A percentile compares a stretch with the other conserved stretches of the same genome.
These are phyloP conservation scores for Thermomyces lanuginosus DNA, from an alignment of 2,329 filamentous ascomycete species.

Conservation along the genomic window DNA sequence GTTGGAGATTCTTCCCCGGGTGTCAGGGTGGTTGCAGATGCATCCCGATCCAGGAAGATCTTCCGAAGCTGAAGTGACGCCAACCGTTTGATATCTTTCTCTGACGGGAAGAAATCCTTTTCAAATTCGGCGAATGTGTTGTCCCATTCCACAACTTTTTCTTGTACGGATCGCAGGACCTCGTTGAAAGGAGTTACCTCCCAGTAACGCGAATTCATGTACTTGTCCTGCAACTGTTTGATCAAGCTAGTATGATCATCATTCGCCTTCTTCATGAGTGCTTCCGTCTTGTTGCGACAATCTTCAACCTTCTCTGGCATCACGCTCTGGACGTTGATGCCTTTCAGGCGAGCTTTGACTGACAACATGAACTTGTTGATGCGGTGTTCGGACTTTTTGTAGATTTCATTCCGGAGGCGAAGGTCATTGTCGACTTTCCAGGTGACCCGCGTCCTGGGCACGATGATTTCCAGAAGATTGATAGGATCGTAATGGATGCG, in stretches of 20 bases:
- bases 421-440: constrained; percentile 97
- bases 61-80: constrained; percentile 87
- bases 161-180: constrained; percentile 75
- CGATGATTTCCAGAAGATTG: constrained; percentile 83
- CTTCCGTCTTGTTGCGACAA: constrained; percentile 68
- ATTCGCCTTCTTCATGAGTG: constrained; percentile 58
- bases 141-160: constrained; percentile 89
- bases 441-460: constrained; percentile 74
- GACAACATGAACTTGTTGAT: constrained; percentile 78
- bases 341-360: constrained; percentile 65
- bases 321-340: constrained; percentile 83
- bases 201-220: constrained; percentile 89
- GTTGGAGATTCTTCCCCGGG: constrained; percentile 50
- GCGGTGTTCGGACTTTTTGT: constrained; percentile 60
- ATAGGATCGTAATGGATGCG: constrained; percentile 87
- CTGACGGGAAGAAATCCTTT: constrained; percentile 75
- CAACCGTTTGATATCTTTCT: constrained; percentile 86
- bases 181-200: constrained; percentile 89
- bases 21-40: constrained; percentile 58
- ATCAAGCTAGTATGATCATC: constrained; percentile 65
- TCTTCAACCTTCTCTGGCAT: constrained; percentile 70
- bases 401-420: constrained; percentile 83
- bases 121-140: constrained; percentile 81
- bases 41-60: constrained; percentile 76
- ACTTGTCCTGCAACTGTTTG: constrained; percentile 69